A percentile compares a stretch with the other conserved stretches of the same genome.
phyloP scores from a whole-genome alignment of 441 rosid genomes.

The Macaranga tanarius region DNA sequence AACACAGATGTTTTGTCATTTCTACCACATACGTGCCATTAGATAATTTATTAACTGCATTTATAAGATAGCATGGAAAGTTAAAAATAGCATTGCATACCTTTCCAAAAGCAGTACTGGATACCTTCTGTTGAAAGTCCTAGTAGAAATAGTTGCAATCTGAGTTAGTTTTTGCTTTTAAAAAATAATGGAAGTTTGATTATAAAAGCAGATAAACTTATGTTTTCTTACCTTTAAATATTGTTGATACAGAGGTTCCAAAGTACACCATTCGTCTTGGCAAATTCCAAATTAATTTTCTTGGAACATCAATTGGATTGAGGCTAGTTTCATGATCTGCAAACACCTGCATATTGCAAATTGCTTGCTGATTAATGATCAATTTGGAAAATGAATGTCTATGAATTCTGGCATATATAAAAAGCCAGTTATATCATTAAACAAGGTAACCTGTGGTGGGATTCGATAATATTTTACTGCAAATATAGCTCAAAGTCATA shows the following conservation, averaged over 20 bases:
- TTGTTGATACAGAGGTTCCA: constrained; percentile 87
- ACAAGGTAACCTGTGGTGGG: neutral
- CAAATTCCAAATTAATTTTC: constrained; percentile 80
- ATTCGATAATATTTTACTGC: neutral
- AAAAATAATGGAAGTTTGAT: constrained; percentile 11
- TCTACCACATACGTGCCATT: neutral
- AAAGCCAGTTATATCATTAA: neutral
- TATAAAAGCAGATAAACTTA: neutral
- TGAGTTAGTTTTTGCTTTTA: constrained; percentile 27
- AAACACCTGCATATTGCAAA: constrained; percentile 62
- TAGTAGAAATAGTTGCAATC: constrained; percentile 30
- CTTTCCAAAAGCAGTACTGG: constrained; percentile 92
- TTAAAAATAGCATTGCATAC: constrained; percentile 40
- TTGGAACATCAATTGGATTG: constrained; percentile 77
- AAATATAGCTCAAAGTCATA: neutral
- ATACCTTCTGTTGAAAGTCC: constrained; percentile 82
- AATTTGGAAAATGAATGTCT: constrained; percentile 13
- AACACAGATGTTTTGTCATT: neutral
- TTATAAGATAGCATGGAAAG: constrained; percentile 5
- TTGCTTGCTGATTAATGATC: constrained; percentile 19
- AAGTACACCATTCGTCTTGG: constrained; percentile 84
- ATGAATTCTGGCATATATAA: constrained; percentile 4
- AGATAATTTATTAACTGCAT: neutral
- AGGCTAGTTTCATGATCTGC: constrained; percentile 90
- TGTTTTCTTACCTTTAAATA: constrained; percentile 68